phyloP scores from a whole-genome alignment of 306 rosid genomes.

The Cicer pinnatifidum region DNA sequence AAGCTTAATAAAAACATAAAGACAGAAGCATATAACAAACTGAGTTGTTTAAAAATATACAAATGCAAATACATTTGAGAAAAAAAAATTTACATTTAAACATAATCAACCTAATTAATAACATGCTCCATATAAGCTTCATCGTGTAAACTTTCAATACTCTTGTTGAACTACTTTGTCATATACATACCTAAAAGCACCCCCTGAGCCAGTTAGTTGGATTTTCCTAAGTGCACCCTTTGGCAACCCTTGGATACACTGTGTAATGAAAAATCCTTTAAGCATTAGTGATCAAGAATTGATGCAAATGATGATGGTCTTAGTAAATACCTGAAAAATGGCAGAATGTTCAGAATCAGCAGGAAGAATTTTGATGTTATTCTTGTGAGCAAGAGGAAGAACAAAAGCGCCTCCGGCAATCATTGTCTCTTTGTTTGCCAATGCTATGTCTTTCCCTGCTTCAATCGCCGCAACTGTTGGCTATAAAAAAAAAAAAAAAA shows the following conservation, averaged over 20 bases:
- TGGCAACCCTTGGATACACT: slow-evolving; percentile 89
- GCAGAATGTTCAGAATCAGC: slow-evolving; percentile 99
- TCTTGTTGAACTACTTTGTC: slow-evolving; percentile 31
- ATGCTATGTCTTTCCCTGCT: slow-evolving; percentile 97
- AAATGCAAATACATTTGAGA: slow-evolving; percentile 21
- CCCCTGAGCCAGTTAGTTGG: slow-evolving; percentile 87
- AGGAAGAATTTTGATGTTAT: slow-evolving; percentile 88
- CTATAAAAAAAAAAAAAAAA: slow-evolving; percentile 47
- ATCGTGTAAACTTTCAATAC: slow-evolving; percentile 10
- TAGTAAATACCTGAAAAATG: slow-evolving; percentile 76
- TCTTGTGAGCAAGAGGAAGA: slow-evolving; percentile 94
- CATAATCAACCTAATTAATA: background rate
- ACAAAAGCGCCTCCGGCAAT: slow-evolving; percentile 97
- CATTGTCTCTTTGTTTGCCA: slow-evolving; percentile 94
- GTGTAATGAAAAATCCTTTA: slow-evolving; percentile 43
- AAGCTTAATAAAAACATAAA: background rate
- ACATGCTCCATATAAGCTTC: too few relatives aligned
- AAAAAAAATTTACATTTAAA: background rate
- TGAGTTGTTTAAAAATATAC: background rate
- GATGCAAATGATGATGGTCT: slow-evolving; percentile 8
- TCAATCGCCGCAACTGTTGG: slow-evolving; percentile 97
- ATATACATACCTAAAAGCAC: slow-evolving; percentile 74
- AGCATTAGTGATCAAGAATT: slow-evolving; percentile 18
- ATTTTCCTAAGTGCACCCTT: slow-evolving; percentile 82
- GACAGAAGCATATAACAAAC: background rate